Percentiles rank a stretch among this genome's conserved stretches.
These are phyloP conservation scores for Phlebopus sp. DNA, from an alignment of 1,284 basidiomycete species.

Conservation along the genomic window DNA sequence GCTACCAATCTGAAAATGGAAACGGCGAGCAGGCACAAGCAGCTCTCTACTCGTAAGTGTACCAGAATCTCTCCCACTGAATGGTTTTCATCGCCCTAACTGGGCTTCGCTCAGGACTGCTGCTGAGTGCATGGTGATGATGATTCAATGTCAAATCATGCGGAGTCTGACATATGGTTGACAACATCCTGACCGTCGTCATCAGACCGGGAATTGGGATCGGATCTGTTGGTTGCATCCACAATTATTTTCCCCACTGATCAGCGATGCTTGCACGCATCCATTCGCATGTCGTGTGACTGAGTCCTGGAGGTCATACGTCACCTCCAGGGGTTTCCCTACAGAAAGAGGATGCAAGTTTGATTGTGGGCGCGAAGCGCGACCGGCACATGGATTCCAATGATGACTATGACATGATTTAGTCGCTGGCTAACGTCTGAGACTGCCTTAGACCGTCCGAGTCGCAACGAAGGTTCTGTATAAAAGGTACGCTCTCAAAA, in stretches of 20 bases:
- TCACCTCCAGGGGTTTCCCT: no score
- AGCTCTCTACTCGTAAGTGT: background rate
- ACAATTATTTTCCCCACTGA: background rate
- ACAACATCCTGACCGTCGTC: background rate
- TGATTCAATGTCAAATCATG: background rate
- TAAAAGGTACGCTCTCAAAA: constrained; percentile 2
- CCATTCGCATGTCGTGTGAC: no score
- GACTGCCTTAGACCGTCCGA: no score
- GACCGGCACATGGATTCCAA: no score
- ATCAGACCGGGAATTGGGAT: background rate
- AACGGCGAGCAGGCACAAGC: no score
- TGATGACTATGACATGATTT: no score
- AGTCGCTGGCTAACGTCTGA: no score
- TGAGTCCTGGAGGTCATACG: no score
- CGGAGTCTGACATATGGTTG: background rate
- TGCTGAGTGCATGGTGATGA: background rate
- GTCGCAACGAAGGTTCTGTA: background rate
- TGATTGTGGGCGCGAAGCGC: no score
- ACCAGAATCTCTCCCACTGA: background rate
- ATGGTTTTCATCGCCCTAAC: background rate
- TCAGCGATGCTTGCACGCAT: background rate
- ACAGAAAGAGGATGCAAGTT: background rate
- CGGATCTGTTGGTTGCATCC: background rate
- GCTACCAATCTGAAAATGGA: no score
- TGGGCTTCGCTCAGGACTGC: background rate